These are phyloP conservation scores for Arthroderma sp. DNA, from an alignment of 2,329 filamentous ascomycete genomes.

Conservation along the genomic window DNA sequence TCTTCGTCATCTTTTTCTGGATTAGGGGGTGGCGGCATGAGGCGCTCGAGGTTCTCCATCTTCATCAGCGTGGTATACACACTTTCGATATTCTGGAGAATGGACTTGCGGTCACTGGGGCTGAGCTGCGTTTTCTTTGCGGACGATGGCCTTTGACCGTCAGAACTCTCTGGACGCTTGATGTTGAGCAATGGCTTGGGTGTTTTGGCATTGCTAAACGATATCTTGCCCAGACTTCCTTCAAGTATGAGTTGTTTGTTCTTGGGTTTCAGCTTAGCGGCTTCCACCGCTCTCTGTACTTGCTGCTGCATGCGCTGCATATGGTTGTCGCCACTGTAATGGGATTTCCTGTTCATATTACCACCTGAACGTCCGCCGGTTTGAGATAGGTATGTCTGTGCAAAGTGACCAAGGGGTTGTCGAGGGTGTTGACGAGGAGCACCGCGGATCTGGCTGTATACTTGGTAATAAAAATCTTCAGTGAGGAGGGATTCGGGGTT, in stretches of 20 bases:
- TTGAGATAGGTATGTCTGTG: constrained; percentile 94
- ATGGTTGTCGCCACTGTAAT: constrained; percentile 83
- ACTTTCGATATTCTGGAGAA: constrained; percentile 74
- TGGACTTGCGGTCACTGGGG: constrained; percentile 63
- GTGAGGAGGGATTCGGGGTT: constrained; percentile 67
- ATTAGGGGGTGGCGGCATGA: constrained; percentile 53
- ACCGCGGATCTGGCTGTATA: constrained; percentile 86
- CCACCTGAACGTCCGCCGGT: constrained; percentile 72
- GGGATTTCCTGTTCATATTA: constrained; percentile 53
- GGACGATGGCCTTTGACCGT: constrained; percentile 41
- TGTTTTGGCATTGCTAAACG: constrained; percentile 97
- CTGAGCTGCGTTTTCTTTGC: constrained; percentile 40
- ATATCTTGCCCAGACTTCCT: constrained; percentile 92
- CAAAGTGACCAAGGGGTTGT: constrained; percentile 89
- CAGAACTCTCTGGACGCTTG: constrained; percentile 65
- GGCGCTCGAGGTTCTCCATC: constrained; percentile 83
- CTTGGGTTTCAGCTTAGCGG: constrained; percentile 93
- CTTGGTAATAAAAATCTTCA: constrained; percentile 98
- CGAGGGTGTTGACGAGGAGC: constrained; percentile 81
- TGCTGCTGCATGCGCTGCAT: constrained; percentile 99
- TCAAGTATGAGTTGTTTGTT: constrained; percentile 95
- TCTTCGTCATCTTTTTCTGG: constrained; percentile 52
- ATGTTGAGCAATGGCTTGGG: constrained; percentile 91
- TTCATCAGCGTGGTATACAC: constrained; percentile 84
- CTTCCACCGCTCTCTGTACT: constrained; percentile 91